Evolutionary conservation across 169 alveolate genomes (phyloP), one percentile per base, ranked within the genome.

Genomic region (Babesia ovis): DNA sequence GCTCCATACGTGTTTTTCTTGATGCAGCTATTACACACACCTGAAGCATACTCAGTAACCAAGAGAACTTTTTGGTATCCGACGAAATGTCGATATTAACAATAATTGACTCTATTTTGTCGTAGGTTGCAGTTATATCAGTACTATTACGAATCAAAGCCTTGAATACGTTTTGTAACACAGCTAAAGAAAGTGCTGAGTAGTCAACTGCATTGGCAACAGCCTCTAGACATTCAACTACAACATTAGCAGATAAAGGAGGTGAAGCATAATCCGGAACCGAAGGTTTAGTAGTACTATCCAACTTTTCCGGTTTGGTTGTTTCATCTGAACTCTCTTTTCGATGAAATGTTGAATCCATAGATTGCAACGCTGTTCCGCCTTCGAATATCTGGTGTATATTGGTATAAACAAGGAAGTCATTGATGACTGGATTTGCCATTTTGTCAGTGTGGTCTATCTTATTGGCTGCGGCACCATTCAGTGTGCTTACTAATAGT

Each of bases 11-110:
- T 20, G 4, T 37, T 8, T 1, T 27, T 39, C 51, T 68, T 0
- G 1, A 29, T 1, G 79, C 2, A 9, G 46, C 42, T 27, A 8
- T 9, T 25, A 68, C 58, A 32, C 69, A 68, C 4, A 41, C 45
- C 57, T 68, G 79, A 16, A 68, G 27, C 70, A 68, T 55, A 34
- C 27, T 53, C 58, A 68, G 27, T 22, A 68, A 11, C 79, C 79
- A 68, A 55, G 18, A 31, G 43, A 68, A 25, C 42, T 25, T 23
- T 41, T 54, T 51, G 4, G 27, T 8, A 14, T 68, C 56, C 18
- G 41, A 9, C 1, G 29, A 11, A 29, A 68, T 32, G 51, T 68
- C 59, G 4, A 68, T 39, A 25, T 68, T 22, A 12, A 45, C 48
- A 34, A 55, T 12, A 2, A 18, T 11, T 0, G 68, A 56, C 41